Percentiles rank a stretch among this genome's conserved stretches.
phyloP scores from a whole-genome alignment of 345 rosid genomes.

The Nephelium lappaceum region DNA sequence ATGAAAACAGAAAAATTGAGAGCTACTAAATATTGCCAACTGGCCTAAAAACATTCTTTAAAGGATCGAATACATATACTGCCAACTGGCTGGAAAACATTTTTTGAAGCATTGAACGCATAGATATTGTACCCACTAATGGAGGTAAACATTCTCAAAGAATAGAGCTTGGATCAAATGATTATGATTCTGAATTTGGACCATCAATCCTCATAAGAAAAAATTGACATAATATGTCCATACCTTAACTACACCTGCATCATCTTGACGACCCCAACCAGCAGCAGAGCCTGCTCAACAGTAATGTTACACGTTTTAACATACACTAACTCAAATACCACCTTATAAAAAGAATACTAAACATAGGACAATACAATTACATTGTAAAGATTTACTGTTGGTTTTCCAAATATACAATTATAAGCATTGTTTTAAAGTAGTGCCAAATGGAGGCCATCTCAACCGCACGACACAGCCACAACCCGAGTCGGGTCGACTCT shows the following conservation, averaged over 20 bases:
- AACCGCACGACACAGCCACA: too few relatives aligned
- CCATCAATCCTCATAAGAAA: constrained; percentile 6
- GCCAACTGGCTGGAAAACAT: background rate
- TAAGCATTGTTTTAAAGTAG: too few relatives aligned
- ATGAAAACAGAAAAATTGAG: background rate
- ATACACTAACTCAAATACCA: background rate
- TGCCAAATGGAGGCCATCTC: too few relatives aligned
- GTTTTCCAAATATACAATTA: background rate
- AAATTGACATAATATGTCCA: background rate
- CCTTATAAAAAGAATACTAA: background rate
- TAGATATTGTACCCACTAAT: background rate
- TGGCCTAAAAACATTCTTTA: background rate
- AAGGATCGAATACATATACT: background rate
- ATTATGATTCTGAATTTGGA: background rate
- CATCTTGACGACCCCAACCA: constrained; percentile 95
- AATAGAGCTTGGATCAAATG: background rate
- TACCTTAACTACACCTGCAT: constrained; percentile 97
- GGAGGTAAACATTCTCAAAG: background rate
- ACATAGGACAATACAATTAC: constrained; percentile 2
- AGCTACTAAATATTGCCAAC: background rate
- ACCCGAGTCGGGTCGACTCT: too few relatives aligned
- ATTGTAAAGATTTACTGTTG: background rate
- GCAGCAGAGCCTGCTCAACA: constrained; percentile 82
- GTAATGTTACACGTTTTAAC: constrained; percentile 5
- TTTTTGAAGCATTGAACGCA: background rate